phyloP scores from a whole-genome alignment of 1,284 basidiomycete genomes.

The Ustilago lituana region DNA sequence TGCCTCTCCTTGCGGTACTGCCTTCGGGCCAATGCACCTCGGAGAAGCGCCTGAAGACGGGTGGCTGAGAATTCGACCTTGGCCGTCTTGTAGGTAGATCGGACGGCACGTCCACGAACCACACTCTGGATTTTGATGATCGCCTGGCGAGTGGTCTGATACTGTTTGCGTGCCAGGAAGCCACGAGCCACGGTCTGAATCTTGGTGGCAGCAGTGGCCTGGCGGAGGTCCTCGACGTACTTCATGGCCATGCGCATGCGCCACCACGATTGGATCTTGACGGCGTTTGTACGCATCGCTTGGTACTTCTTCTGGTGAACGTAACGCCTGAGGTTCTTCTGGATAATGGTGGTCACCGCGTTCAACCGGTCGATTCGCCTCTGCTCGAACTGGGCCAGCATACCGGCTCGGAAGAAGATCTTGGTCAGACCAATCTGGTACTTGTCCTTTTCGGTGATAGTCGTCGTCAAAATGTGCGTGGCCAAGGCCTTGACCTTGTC shows the following conservation, averaged over 20 bases:
- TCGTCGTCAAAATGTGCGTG: slow-evolving; percentile 82
- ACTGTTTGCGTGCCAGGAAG: slow-evolving; percentile 78
- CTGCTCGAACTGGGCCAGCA: slow-evolving; percentile 96
- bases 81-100: slow-evolving; percentile 75
- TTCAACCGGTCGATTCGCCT: slow-evolving; percentile 87
- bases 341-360: slow-evolving; percentile 89
- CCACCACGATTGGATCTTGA: slow-evolving; percentile 94
- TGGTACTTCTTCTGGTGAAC: slow-evolving; percentile 85
- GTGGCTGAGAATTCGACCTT: slow-evolving; percentile 77
- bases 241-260: slow-evolving; percentile 81
- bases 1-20: slow-evolving; percentile 76
- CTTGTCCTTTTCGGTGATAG: slow-evolving; percentile 91
- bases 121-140: slow-evolving; percentile 83
- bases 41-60: slow-evolving; percentile 83
- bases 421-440: slow-evolving; percentile 97
- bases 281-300: slow-evolving; percentile 77
- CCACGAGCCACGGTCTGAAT: slow-evolving; percentile 80
- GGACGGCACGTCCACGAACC: slow-evolving; percentile 81
- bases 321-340: slow-evolving; percentile 92
- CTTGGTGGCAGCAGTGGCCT: slow-evolving; percentile 78
- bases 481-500: slow-evolving; percentile 76
- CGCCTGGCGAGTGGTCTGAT: slow-evolving; percentile 74
- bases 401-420: slow-evolving; percentile 99
- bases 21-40: slow-evolving; percentile 79
- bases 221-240: slow-evolving; percentile 77